Evolutionary conservation across 1,284 basidiomycete genomes (phyloP).

Genomic region (Moesziomyces aphidis): DNA sequence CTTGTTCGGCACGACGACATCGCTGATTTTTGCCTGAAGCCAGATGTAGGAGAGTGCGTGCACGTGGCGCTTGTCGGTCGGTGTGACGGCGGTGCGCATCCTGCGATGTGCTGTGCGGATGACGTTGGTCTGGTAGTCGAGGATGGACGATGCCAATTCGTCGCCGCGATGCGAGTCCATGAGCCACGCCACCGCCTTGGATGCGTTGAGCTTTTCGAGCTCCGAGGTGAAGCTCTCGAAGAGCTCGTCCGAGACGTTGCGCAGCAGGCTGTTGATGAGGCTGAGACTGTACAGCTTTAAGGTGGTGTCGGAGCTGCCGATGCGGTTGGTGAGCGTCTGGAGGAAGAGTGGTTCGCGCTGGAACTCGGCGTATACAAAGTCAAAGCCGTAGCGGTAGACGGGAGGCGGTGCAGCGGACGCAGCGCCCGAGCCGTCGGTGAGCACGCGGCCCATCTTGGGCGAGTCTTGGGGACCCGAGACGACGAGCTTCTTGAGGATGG

Average conservation of each 20-base stretch:
- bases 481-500: slow-evolving; percentile 87
- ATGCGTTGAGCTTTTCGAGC: slow-evolving; percentile 81
- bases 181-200: slow-evolving; percentile 73
- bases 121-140: slow-evolving; percentile 91
- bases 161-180: slow-evolving; percentile 88
- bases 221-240: slow-evolving; percentile 83
- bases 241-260: slow-evolving; percentile 79
- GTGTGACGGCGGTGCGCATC: slow-evolving; percentile 78
- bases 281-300: slow-evolving; percentile 62
- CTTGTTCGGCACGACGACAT: slow-evolving; percentile 73
- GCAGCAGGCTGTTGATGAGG: slow-evolving; percentile 84
- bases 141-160: slow-evolving; percentile 84
- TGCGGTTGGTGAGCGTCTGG: slow-evolving; percentile 57
- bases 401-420: slow-evolving; percentile 19
- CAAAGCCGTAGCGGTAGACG: slow-evolving; percentile 61
- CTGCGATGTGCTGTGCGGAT: slow-evolving; percentile 82
- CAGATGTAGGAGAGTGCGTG: slow-evolving; percentile 61
- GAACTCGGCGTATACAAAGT: slow-evolving; percentile 59
- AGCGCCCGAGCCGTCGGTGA: slow-evolving; percentile 30
- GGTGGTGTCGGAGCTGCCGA: slow-evolving; percentile 65
- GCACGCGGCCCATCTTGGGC: slow-evolving; percentile 40
- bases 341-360: slow-evolving; percentile 60
- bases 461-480: slow-evolving; percentile 53
- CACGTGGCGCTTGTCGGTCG: slow-evolving; percentile 60
- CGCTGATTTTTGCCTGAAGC: slow-evolving; percentile 58